Evolutionary conservation across 2,329 filamentous ascomycete genomes (phyloP).

Genomic region (Sarocladium kiliense): DNA sequence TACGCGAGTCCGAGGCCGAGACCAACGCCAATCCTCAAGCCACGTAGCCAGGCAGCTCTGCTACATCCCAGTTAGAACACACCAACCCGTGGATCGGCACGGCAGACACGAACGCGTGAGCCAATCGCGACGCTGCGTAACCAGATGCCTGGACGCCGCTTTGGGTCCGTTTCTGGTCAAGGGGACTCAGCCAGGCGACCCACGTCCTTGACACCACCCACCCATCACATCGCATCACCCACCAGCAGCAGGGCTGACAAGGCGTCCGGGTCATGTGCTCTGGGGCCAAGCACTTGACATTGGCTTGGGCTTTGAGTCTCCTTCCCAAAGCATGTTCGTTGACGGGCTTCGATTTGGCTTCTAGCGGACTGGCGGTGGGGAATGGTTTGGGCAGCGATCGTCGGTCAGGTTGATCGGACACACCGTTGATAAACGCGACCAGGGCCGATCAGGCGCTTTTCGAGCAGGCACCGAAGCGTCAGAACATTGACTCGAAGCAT

Average conservation of each 20-base stretch:
- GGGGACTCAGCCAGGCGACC: background rate
- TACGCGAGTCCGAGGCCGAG: conserved; percentile 2
- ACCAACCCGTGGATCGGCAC: background rate
- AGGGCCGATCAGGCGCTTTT: background rate
- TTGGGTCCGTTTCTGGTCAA: conserved; percentile 3
- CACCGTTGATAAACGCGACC: background rate
- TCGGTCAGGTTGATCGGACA: conserved; percentile 6
- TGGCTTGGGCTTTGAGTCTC: background rate
- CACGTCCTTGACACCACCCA: background rate
- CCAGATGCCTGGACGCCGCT: conserved; percentile 2
- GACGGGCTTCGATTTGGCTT: conserved; percentile 3
- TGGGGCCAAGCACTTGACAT: conserved; percentile 2
- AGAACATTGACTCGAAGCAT: background rate
- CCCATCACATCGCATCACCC: no score
- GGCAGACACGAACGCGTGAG: background rate
- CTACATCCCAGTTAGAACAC: background rate
- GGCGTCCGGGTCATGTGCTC: conserved; percentile 5
- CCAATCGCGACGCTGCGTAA: conserved; percentile 1
- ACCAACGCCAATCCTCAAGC: conserved; percentile 6
- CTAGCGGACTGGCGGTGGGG: background rate
- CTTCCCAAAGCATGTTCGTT: background rate
- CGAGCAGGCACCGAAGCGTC: background rate
- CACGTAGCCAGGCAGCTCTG: conserved; percentile 3
- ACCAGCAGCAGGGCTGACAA: conserved; percentile 5
- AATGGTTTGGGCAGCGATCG: background rate